Percentiles rank a stretch among this genome's conserved stretches.
Conservation (phyloP, 148 eudicot genomes). For the Simmondsia chinensis region DNA sequence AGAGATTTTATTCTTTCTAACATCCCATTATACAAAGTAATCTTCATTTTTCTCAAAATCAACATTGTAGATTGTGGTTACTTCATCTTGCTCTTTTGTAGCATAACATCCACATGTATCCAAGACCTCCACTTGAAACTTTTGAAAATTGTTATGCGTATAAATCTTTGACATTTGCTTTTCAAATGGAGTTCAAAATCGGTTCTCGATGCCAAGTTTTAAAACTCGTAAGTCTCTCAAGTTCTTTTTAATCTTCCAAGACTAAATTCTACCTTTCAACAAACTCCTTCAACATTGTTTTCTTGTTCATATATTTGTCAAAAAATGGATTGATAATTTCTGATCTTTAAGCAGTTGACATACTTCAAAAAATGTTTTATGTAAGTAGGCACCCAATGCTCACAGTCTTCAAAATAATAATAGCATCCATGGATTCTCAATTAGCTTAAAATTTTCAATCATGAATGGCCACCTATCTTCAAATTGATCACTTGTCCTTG, state of each 20-base stretch:
- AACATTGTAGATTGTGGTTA: not conserved
- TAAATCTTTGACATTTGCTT: not conserved
- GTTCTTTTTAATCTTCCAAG: not conserved
- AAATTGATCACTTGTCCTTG: not conserved
- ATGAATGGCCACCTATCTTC: not conserved
- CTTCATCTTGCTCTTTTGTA: not conserved
- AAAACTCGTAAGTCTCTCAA: not conserved
- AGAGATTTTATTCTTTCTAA: not conserved
- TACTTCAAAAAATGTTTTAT: constrained; percentile 1
- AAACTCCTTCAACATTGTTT: constrained; percentile 1
- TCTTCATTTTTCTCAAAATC: constrained; percentile 1
- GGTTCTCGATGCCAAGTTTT: not conserved
- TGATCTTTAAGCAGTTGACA: constrained; percentile 4
- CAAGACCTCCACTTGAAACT: not conserved
- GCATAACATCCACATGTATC: not conserved
- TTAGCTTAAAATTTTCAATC: not conserved
- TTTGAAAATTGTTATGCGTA: not conserved
- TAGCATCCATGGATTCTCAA: constrained; percentile 1
- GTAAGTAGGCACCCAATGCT: constrained; percentile 8
- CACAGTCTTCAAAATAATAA: not conserved
- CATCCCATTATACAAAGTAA: not conserved
- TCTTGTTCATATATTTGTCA: constrained; percentile 7
- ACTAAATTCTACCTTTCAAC: constrained; percentile 5
- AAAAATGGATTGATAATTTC: constrained; percentile 10
- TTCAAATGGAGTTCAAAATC: not conserved